Base-by-base conservation (phyloP, 768 basidiomycete species). In the Exsudoporus frostii region DNA sequence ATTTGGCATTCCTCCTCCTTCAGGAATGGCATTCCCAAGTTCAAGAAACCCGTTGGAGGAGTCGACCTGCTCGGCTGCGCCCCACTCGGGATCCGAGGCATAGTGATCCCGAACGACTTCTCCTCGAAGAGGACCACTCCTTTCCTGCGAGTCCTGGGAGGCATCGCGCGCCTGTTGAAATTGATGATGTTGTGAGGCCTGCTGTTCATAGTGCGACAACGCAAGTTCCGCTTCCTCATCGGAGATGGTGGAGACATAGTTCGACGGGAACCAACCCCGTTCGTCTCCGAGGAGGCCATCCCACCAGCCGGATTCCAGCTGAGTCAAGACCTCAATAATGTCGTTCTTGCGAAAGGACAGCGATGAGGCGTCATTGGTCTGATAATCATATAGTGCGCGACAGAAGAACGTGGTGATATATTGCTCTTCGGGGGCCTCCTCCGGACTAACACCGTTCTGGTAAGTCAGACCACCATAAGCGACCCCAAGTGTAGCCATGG, bases 221-320 rank as follows among this genome's bases (percentile, higher is more conserved):
- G 79, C 82, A 22, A 78, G 69, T 54, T 91, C 92, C 3, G 85
- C 90, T 64, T 92, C 90, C 63, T 90, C 86, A 56, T 91, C 89
- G 24, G 83, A 79, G 51, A 98, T 84, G 41, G 82, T 67, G 43
- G 77, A 73, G 41, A 97, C 94, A 74, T 97, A 98, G 74, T 98
- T 99, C 60, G 90, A 92, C 20, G 96, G 96, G 71, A 99, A 96
- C 92, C 92, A 96, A 52, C 96, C 96, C 46, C 96, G 84, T 68
- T 90, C 87, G 50, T 91, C 89, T 44, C 85, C 83, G 20, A 97
- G 78, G 54, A 97, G 75, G 5, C 96, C 96, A 69, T 99, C 96
- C 97, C 95, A 98, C 96, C 96, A 99, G 15, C 96, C 96, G 5
- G 90, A 90, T 34, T 91, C 89, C 50, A 98, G 84, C 62, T 86